phyloP scores from a whole-genome alignment of 2,329 filamentous ascomycete genomes.

The Aureobasidium vineae region DNA sequence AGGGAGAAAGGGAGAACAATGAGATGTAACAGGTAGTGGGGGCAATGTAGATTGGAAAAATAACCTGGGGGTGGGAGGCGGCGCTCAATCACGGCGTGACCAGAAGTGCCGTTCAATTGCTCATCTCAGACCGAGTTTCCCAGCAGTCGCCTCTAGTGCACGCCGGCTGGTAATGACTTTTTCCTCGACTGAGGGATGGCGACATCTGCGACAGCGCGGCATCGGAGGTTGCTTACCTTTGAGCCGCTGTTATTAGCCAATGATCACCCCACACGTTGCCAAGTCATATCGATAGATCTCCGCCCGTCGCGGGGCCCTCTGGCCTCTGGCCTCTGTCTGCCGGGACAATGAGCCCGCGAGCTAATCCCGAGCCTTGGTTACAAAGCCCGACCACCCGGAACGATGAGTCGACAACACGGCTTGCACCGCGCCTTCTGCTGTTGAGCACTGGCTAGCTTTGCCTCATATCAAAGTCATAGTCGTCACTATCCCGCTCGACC shows the following conservation, averaged over 20 bases:
- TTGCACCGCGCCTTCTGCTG: background rate
- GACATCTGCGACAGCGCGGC: background rate
- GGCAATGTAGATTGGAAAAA: constrained; percentile 13
- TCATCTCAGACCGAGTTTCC: constrained; percentile 21
- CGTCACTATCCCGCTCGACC: background rate
- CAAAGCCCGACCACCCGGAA: constrained; percentile 10
- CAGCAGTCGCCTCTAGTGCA: constrained; percentile 8
- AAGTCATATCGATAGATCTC: constrained; percentile 19
- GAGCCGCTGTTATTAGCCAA: background rate
- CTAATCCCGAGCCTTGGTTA: background rate
- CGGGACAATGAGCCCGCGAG: background rate
- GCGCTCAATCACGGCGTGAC: constrained; percentile 8
- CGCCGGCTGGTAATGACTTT: background rate
- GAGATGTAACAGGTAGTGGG: constrained; percentile 5
- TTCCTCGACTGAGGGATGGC: constrained; percentile 9
- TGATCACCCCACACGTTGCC: background rate
- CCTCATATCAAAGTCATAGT: background rate
- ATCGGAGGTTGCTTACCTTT: background rate
- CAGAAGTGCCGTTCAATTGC: constrained; percentile 23
- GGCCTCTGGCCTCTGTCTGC: background rate
- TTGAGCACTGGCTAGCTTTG: background rate
- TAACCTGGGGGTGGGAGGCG: constrained; percentile 15
- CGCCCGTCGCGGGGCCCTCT: background rate
- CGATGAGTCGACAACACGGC: background rate
- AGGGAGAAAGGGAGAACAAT: constrained; percentile 16